Evolutionary conservation across 768 basidiomycete species (phyloP).

Genomic region (Xanthoconium purpureum): DNA sequence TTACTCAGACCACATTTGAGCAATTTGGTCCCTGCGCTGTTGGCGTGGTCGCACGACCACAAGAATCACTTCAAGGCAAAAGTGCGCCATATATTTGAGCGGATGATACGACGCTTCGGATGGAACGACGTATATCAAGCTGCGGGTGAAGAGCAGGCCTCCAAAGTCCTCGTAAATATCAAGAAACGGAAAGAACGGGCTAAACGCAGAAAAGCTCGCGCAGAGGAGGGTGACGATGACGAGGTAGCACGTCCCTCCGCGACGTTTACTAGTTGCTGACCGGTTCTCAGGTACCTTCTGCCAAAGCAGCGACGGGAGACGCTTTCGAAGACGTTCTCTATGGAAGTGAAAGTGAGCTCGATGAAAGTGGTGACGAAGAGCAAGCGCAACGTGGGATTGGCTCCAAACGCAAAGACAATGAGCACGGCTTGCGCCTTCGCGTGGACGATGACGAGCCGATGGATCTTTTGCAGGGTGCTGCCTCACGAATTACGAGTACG

Average conservation of each 20-base stretch:
- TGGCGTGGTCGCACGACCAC: conserved; percentile 95
- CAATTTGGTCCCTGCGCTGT: conserved; percentile 76
- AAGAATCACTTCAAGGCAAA: conserved; percentile 99
- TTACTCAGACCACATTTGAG: conserved; percentile 75
- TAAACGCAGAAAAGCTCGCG: conserved; percentile 77
- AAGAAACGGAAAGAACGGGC: conserved; percentile 93
- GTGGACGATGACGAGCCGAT: conserved; percentile 92
- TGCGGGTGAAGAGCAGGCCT: conserved; percentile 73
- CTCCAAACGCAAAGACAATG: conserved; percentile 36
- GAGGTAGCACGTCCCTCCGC: conserved; percentile 31
- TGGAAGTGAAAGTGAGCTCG: conserved; percentile 90
- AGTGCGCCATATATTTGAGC: conserved; percentile 95
- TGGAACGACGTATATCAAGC: conserved; percentile 80
- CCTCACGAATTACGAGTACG: conserved; percentile 68
- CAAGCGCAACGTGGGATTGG: conserved; percentile 28
- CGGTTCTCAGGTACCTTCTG: conserved; percentile 37
- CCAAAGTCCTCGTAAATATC: conserved; percentile 90
- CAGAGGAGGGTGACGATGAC: conserved; percentile 57
- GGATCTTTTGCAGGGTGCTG: conserved; percentile 85
- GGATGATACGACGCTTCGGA: conserved; percentile 87
- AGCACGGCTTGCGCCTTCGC: conserved; percentile 63
- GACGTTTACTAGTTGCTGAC: conserved; percentile 7
- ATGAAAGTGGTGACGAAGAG: conserved; percentile 65
- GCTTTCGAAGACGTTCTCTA: conserved; percentile 98
- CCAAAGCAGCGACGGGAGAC: conserved; percentile 64